Evolutionary conservation across 2,329 filamentous ascomycete genomes (phyloP).

Genomic region (Fusarium sp.): DNA sequence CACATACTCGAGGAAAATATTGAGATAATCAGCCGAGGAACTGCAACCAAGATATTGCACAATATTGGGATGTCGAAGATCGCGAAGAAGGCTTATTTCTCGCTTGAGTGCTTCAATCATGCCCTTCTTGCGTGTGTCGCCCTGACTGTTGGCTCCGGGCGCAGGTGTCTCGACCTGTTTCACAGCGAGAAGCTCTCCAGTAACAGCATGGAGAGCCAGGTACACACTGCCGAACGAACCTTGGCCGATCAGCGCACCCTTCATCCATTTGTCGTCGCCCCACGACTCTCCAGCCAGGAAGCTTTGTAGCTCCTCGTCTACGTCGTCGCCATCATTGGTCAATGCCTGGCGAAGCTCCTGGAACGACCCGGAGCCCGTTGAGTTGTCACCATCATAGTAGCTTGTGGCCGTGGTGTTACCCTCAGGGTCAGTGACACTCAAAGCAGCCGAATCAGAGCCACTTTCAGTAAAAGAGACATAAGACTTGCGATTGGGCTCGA

Average conservation of each 20-base stretch:
- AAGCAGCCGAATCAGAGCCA: constrained; percentile 73
- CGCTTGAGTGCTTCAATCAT: constrained; percentile 98
- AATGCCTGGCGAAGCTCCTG: constrained; percentile 87
- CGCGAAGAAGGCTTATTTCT: constrained; percentile 92
- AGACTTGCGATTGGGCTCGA: constrained; percentile 90
- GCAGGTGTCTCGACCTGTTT: constrained; percentile 96
- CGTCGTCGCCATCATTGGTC: constrained; percentile 89
- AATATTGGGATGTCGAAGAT: constrained; percentile 95
- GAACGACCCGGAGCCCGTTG: constrained; percentile 76
- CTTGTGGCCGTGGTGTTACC: constrained; percentile 76
- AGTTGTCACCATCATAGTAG: constrained; percentile 84
- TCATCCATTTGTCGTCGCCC: constrained; percentile 99
- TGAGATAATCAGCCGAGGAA: constrained; percentile 88
- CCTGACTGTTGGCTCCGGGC: constrained; percentile 78
- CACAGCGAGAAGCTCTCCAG: constrained; percentile 95
- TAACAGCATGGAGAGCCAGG: constrained; percentile 92
- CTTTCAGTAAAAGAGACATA: constrained; percentile 91
- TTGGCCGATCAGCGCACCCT: constrained; percentile 95
- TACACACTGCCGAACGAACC: constrained; percentile 97
- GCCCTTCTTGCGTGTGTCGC: constrained; percentile 91
- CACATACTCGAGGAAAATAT: constrained; percentile 99
- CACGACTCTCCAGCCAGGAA: constrained; percentile 94
- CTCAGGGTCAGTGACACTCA: constrained; percentile 81
- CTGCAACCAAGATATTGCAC: constrained; percentile 98
- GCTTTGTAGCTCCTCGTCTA: constrained; percentile 86